Conservation (phyloP, 805 yeast genomes). For the Ogataea nakhonphanomensis region DNA sequence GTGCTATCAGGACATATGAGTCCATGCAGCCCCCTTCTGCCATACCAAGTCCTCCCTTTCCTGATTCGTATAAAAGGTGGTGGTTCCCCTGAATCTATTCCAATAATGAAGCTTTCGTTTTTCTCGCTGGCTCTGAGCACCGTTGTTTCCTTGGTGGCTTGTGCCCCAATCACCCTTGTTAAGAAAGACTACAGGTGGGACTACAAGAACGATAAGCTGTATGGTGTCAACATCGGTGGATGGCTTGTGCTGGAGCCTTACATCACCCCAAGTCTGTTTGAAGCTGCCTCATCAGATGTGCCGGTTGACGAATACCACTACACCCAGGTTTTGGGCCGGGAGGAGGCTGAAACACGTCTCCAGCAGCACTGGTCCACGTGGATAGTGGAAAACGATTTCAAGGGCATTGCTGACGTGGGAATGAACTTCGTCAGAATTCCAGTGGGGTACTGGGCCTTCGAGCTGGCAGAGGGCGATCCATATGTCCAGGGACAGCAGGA, state of each 20-base stretch:
- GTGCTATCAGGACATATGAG: conserved; percentile 5
- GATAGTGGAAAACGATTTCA: conserved; percentile 71
- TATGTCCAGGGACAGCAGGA: conserved; percentile 78
- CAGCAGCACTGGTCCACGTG: conserved; percentile 75
- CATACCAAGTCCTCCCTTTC: conserved; percentile 1
- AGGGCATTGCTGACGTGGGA: conserved; percentile 55
- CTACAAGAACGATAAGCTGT: conserved; percentile 25
- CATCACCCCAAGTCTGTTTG: conserved; percentile 76
- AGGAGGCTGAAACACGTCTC: conserved; percentile 49
- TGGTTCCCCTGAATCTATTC: background rate
- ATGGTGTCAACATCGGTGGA: conserved; percentile 85
- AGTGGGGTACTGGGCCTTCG: conserved; percentile 92
- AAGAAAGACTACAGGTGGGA: conserved; percentile 34
- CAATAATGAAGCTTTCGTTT: conserved; percentile 14
- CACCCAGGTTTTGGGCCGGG: conserved; percentile 56
- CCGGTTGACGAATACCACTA: conserved; percentile 86
- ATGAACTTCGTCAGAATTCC: conserved; percentile 87
- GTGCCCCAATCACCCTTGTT: conserved; percentile 27
- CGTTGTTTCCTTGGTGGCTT: conserved; percentile 11
- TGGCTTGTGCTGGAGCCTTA: conserved; percentile 88
- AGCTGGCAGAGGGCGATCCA: conserved; percentile 62
- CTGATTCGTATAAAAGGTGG: conserved; percentile 5
- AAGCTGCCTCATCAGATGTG: conserved; percentile 40
- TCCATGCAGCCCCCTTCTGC: too few species aligned
- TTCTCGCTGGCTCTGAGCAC: background rate